Conservation (phyloP, 768 basidiomycete species). For the Coprinopsis sp. region DNA sequence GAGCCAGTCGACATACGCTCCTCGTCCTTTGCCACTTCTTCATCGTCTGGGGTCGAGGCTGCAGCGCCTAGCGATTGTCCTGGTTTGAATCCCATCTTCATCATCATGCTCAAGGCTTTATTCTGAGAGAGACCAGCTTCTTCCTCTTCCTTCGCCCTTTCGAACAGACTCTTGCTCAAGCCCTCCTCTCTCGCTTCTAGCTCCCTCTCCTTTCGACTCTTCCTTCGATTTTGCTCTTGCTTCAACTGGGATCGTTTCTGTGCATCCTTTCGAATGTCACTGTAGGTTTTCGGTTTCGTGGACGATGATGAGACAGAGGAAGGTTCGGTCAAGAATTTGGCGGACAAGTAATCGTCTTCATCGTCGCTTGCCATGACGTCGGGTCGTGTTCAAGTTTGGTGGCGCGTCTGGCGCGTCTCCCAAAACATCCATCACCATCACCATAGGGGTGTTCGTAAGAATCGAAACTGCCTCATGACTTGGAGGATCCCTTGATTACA, state of each 20-base stretch:
- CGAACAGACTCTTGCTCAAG: conserved; percentile 75
- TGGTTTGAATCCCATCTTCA: conserved; percentile 90
- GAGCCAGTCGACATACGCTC: too few relatives aligned
- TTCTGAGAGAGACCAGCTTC: conserved; percentile 50
- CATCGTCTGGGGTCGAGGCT: conserved; percentile 22
- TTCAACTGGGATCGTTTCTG: conserved; percentile 51
- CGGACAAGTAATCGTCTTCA: conserved; percentile 86
- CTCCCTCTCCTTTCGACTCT: conserved; percentile 65
- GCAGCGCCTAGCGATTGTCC: conserved; percentile 72
- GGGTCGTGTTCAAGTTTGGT: too few relatives aligned
- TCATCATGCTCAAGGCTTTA: conserved; percentile 87
- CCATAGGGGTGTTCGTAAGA: too few relatives aligned
- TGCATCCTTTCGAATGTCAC: conserved; percentile 65
- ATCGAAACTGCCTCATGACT: too few relatives aligned
- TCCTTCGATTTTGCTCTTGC: conserved; percentile 63
- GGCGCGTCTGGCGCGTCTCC: background rate
- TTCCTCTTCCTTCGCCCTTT: conserved; percentile 64
- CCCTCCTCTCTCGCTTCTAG: conserved; percentile 74
- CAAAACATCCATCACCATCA: too few relatives aligned
- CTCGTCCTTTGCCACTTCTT: background rate
- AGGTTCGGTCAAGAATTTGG: conserved; percentile 68
- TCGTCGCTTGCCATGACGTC: conserved; percentile 66
- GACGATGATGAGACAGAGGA: conserved; percentile 22
- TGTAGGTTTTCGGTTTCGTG: conserved; percentile 61
- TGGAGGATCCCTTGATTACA: too few relatives aligned